phyloP scores from a whole-genome alignment of 208 protist species.

The Porcisia deanei region DNA sequence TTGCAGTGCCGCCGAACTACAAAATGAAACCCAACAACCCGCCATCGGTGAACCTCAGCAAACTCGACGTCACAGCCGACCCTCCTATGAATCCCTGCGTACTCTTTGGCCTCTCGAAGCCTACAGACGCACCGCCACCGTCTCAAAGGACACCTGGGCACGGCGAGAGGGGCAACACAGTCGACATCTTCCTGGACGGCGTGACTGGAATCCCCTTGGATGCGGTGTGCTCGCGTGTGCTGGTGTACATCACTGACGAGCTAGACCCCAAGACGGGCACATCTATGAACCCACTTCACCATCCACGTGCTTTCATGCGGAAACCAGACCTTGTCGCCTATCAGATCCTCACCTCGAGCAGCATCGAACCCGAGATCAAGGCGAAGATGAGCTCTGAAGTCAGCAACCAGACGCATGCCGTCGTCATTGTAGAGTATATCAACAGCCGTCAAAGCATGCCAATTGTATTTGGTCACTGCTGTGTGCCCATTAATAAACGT shows the following conservation, averaged over 20 bases:
- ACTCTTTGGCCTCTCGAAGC: slow-evolving; percentile 37
- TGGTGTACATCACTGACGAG: slow-evolving; percentile 62
- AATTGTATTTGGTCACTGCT: slow-evolving; percentile 62
- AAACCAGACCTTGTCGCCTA: slow-evolving; percentile 53
- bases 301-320: slow-evolving; percentile 51
- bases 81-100: slow-evolving; percentile 33
- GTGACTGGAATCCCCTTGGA: slow-evolving; percentile 62
- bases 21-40: slow-evolving; percentile 30
- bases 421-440: slow-evolving; percentile 78
- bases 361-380: slow-evolving; percentile 44
- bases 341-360: slow-evolving; percentile 43
- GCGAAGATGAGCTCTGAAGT: slow-evolving; percentile 26
- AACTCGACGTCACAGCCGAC: slow-evolving; percentile 26
- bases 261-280: slow-evolving; percentile 34
- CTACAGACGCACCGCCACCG: slow-evolving; percentile 21
- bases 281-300: slow-evolving; percentile 31
- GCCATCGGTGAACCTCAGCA: slow-evolving; percentile 26
- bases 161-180: slow-evolving; percentile 23
- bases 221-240: slow-evolving; percentile 45
- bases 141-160: slow-evolving; percentile 23
- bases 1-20: slow-evolving; percentile 45
- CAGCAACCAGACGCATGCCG: slow-evolving; percentile 29
- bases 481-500: slow-evolving; percentile 53
- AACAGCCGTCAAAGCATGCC: slow-evolving; percentile 21
- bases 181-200: slow-evolving; percentile 49